Base-by-base conservation (phyloP, 176 grass and related monocot species). In the Juncus effusus region DNA sequence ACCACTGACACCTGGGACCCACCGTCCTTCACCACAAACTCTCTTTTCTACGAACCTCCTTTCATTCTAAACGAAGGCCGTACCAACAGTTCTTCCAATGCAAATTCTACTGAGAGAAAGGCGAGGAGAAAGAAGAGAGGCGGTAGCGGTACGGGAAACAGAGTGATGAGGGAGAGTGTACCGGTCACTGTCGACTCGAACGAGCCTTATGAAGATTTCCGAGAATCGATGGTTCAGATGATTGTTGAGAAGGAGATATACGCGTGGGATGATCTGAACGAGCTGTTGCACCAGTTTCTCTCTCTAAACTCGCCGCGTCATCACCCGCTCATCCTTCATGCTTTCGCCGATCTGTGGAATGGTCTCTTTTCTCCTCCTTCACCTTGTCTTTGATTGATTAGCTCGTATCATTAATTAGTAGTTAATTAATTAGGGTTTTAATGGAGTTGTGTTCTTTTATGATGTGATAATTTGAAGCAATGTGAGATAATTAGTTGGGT, bases 171-270 rank as follows among this genome's bases (percentile, higher is more conserved):
- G 14, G 89, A 93, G 83, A 99, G 95, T 69, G 81, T 94, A n/a
- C 78, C 89, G 1, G 89, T 99, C 40, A 90, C 90, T 13, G 90
- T 94, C 77, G 95, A 99, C 7, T 90, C 95, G 8, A 66, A 77
- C 49, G 83, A 94, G 64, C 95, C 95, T 56, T 99, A 90, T 76
- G 75, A 90, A 58, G 95, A 94, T 75, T 99, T 99, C 76, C 80
- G 81, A 42, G 95, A 99, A 60, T 99, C 95, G 1, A 99, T 99
- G 95, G 83, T 90, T 71, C 85, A 90, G 83, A 94, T 99, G 95
- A 87, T 99, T 59, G 81, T 99, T 56, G 95, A 99, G 89, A 99
- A 90, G 81, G 89, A 99, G 69, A 94, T 99, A 72, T 99, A 99
- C 76, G 95, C 83, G 63, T 99, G 95, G 95, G 95, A 99, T 42